Evolutionary conservation across 805 yeast species (phyloP), one percentile per base, ranked within the genome.

Genomic region (Priceomyces carsonii): DNA sequence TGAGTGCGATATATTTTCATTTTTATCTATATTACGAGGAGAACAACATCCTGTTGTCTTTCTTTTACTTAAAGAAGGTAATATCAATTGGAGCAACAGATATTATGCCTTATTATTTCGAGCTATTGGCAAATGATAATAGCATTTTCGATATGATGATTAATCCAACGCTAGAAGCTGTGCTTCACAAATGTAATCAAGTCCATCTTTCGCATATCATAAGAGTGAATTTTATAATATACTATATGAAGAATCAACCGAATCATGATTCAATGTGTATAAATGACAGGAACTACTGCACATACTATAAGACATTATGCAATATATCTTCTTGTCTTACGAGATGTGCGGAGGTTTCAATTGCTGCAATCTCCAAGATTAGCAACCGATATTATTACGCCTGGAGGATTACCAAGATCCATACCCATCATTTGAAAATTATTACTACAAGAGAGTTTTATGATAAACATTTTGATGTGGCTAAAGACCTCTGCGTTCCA

Each of bases 1-100:
- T 64, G 16, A 54, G 68, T 30, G 55, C 75, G 3, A 43, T 72
- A 4, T 64, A 63, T 32, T 68, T 61, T 39, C 71, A 72, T 40
- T 50, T 75, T n/a, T 63, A 64, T 40, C 43, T 70, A 18, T 68
- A 64, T 35, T 73, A 63, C 36, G 63, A 58, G 22, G 30, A 42
- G 10, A 54, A 53, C n/a, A 59, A 69, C 44, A 29, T 40, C 8
- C 48, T 53, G 9, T 59, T 69, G 18, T 59, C 72, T 0, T 66
- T 54, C 33, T 68, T 54, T 40, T 63, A 71, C 34, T 29, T 63
- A 32, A 61, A 61, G 33, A 68, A 66, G 44, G 45, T 66, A 2
- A 14, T 67, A 12, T 38, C 43, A 8, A 48, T 55, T 8, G 36
- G 62, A 4, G 51, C 59, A 20, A 47, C 50, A 18, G 67, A 63